phyloP scores from a whole-genome alignment of 2,329 filamentous ascomycete genomes.

The Ophiostoma sp. region DNA sequence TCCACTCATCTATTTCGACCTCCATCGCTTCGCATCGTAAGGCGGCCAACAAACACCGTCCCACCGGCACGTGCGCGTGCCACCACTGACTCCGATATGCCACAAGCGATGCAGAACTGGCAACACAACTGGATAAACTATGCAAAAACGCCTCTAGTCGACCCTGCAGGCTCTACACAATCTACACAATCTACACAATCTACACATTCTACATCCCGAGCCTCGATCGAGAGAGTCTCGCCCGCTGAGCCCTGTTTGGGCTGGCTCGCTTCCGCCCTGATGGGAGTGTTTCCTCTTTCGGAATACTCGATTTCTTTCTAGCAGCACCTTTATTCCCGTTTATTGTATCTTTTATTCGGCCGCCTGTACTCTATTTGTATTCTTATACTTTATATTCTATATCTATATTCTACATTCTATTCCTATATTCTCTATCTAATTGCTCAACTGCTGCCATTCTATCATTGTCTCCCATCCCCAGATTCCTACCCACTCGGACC shows the following conservation, averaged over 20 bases:
- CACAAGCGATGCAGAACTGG: background rate
- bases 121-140: background rate
- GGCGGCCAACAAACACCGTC: background rate
- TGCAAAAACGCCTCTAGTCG: background rate
- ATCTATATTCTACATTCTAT: background rate
- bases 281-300: constrained; percentile 1
- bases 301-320: background rate
- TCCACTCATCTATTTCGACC: background rate
- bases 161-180: background rate
- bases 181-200: background rate
- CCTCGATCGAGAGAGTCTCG: background rate
- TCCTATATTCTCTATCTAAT: background rate
- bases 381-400: background rate
- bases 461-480: background rate
- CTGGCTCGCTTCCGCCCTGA: constrained; percentile 6
- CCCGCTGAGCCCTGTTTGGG: background rate
- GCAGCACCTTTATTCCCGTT: background rate
- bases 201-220: constrained; percentile 3
- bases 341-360: background rate
- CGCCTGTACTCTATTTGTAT: too few relatives aligned
- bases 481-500: background rate
- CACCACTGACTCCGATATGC: background rate
- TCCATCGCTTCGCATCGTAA: background rate
- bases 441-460: background rate
- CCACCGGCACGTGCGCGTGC: background rate